These are phyloP conservation scores for Corinectria fuckeliana DNA, from an alignment of 2,329 filamentous ascomycete species.

Conservation along the genomic window DNA sequence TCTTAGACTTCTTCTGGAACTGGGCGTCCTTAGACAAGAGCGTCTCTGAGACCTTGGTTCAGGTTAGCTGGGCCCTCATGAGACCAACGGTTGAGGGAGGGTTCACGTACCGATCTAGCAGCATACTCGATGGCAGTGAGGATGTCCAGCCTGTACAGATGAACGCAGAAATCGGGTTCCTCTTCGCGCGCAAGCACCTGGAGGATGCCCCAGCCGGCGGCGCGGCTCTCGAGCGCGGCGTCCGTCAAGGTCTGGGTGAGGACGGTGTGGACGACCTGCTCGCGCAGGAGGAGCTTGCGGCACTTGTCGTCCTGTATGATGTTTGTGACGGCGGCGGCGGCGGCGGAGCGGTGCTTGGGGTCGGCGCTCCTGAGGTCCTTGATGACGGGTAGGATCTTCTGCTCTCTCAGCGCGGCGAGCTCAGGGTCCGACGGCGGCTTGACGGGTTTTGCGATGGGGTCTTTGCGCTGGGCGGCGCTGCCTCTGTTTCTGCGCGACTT, in stretches of 20 bases:
- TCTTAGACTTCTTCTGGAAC: conserved; percentile 57
- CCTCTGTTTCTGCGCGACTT: conserved; percentile 64
- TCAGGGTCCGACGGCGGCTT: conserved; percentile 70
- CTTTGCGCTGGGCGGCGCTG: conserved; percentile 55
- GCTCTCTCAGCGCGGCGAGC: conserved; percentile 66
- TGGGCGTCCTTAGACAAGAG: conserved; percentile 48
- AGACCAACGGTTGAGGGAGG: not conserved
- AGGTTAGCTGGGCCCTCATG: conserved; percentile 8
- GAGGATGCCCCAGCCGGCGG: conserved; percentile 72
- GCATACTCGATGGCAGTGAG: conserved; percentile 66
- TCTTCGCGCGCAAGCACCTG: conserved; percentile 67
- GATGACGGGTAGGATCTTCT: conserved; percentile 68
- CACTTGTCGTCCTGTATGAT: conserved; percentile 67
- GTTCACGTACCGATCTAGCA: conserved; percentile 55
- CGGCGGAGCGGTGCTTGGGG: conserved; percentile 63
- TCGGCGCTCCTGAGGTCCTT: conserved; percentile 65
- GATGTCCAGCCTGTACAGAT: conserved; percentile 67
- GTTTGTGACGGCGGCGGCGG: conserved; percentile 65
- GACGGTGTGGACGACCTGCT: conserved; percentile 69
- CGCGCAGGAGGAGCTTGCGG: conserved; percentile 69
- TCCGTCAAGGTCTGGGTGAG: conserved; percentile 71
- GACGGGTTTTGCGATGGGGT: conserved; percentile 63
- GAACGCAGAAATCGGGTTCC: conserved; percentile 70
- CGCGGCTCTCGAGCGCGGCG: conserved; percentile 65
- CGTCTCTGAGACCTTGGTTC: conserved; percentile 51